Percentiles rank a stretch among this genome's conserved stretches.
Evolutionary conservation across 331 rosid species (phyloP).

Genomic region (Pyrus hybrid): DNA sequence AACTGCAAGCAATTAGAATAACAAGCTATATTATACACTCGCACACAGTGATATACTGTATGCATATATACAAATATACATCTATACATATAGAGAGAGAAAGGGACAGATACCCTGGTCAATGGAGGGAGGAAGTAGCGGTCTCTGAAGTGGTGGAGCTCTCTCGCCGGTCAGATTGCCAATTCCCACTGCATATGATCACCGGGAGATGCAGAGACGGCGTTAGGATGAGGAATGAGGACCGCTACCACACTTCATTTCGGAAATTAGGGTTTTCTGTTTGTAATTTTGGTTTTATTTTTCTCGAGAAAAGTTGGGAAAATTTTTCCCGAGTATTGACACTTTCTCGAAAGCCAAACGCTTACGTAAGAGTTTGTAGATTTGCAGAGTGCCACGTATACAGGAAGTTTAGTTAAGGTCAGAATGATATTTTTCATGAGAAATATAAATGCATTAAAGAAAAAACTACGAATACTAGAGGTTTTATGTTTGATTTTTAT

Average conservation of each 20-base stretch:
- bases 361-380: conserved; percentile 9
- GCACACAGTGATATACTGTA: background rate
- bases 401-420: no score
- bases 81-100: background rate
- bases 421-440: no score
- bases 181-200: conserved; percentile 9
- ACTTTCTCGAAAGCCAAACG: conserved; percentile 49
- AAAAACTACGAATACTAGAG: no score
- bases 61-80: background rate
- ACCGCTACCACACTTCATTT: conserved; percentile 6
- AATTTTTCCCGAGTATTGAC: conserved; percentile 4
- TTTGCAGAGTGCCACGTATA: background rate
- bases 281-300: conserved; percentile 9
- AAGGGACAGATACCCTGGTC: conserved; percentile 10
- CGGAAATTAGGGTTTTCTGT: conserved; percentile 24
- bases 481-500: no score
- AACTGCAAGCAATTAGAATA: background rate
- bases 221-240: conserved; percentile 14
- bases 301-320: conserved; percentile 34
- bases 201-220: conserved; percentile 4
- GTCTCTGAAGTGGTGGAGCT: background rate
- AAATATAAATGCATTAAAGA: no score
- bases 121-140: background rate
- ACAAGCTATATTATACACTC: background rate
- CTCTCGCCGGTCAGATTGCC: conserved; percentile 20